Evolutionary conservation across 768 basidiomycete genomes (phyloP).

Genomic region (Rhizopogon vesiculosus): DNA sequence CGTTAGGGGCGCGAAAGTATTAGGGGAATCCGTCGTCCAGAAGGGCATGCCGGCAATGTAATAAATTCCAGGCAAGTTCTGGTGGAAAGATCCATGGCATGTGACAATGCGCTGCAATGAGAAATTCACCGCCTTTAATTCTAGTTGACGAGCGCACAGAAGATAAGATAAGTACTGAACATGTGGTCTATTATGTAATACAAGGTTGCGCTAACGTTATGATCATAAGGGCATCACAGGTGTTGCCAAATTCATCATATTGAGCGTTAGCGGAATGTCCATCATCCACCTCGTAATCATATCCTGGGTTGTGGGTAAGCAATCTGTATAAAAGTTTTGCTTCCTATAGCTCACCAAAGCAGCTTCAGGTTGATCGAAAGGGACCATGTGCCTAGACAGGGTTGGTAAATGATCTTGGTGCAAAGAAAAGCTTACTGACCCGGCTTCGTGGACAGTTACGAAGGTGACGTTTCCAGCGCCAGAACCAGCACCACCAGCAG

Average conservation of each 20-base stretch:
- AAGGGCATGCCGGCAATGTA: too few relatives aligned
- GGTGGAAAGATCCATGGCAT: too few relatives aligned
- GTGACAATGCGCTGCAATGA: not conserved
- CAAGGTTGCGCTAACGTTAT: not conserved
- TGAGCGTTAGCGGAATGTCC: constrained; percentile 41
- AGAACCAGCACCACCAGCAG: constrained; percentile 58
- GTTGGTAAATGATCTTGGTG: not conserved
- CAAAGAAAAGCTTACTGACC: constrained; percentile 41
- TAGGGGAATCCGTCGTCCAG: too few relatives aligned
- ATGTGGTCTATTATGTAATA: not conserved
- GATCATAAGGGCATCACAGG: not conserved
- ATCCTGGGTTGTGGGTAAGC: constrained; percentile 34
- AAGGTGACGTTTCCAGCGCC: constrained; percentile 85
- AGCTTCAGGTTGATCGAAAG: constrained; percentile 85
- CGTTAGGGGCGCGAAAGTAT: too few relatives aligned
- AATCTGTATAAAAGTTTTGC: not conserved
- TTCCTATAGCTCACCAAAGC: constrained; percentile 52
- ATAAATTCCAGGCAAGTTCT: too few relatives aligned
- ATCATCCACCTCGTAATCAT: constrained; percentile 56
- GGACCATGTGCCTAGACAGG: constrained; percentile 74
- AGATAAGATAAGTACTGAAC: too few relatives aligned
- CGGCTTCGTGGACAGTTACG: constrained; percentile 73
- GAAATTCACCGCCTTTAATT: not conserved
- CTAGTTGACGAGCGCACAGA: too few relatives aligned
- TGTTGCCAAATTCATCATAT: not conserved